Percentiles rank a stretch among this genome's conserved stretches.
These are phyloP conservation scores for Olyra latifolia DNA, from an alignment of 176 grass and related monocot genomes.

Conservation along the genomic window DNA sequence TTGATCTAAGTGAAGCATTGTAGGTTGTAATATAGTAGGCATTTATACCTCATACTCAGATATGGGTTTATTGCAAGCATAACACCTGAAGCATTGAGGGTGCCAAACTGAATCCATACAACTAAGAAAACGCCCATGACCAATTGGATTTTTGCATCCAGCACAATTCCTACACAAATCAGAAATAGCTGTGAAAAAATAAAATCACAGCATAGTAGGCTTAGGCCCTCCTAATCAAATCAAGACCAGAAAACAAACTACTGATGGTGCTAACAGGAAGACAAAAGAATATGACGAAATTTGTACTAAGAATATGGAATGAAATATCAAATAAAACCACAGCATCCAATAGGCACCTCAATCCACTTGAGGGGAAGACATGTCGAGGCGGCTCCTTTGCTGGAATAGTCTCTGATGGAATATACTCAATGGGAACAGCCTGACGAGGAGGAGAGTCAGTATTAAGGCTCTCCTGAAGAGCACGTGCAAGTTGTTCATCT, in stretches of 20 bases:
- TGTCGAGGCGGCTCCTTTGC: constrained; percentile 3
- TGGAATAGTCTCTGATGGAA: constrained; percentile 35
- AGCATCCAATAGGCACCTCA: constrained; percentile 50
- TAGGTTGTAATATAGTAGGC: not conserved
- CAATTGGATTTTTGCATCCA: constrained; percentile 74
- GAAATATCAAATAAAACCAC: constrained; percentile 17
- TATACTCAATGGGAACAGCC: constrained; percentile 39
- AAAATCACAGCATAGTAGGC: constrained; percentile 2
- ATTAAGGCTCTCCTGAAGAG: constrained; percentile 89
- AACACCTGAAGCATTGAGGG: constrained; percentile 85
- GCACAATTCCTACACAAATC: constrained; percentile 67
- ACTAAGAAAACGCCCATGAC: constrained; percentile 69
- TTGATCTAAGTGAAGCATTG: constrained; percentile 5
- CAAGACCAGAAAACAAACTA: constrained; percentile 21
- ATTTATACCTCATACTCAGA: constrained; percentile 80
- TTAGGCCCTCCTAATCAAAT: constrained; percentile 11
- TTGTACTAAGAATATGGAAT: not conserved
- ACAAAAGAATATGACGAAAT: not conserved
- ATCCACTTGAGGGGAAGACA: constrained; percentile 46
- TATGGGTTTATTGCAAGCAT: constrained; percentile 85
- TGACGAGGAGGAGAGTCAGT: constrained; percentile 55
- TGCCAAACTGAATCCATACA: constrained; percentile 89
- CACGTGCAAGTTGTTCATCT: constrained; percentile 91
- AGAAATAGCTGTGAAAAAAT: constrained; percentile 22
- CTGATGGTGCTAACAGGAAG: not conserved